Evolutionary conservation across 2,329 filamentous ascomycete species (phyloP).

Genomic region (Pseudodiploospora longispora): DNA sequence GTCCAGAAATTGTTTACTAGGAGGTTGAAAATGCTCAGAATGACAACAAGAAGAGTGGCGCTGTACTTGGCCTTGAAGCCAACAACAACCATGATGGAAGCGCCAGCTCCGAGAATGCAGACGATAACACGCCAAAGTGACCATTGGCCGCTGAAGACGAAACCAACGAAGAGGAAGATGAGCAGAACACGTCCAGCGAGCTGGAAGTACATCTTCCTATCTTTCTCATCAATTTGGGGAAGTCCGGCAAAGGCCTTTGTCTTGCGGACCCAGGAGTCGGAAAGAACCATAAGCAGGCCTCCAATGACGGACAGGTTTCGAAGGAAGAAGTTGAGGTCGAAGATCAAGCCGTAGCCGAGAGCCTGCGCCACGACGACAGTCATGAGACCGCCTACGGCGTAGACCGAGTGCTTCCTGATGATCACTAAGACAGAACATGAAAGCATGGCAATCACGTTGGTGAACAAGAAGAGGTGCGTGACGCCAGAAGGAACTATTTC

Average conservation of each 20-base stretch:
- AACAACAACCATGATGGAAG: conserved; percentile 97
- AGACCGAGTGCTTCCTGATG: conserved; percentile 83
- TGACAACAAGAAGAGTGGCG: conserved; percentile 87
- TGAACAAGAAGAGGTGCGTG: conserved; percentile 85
- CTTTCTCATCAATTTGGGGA: conserved; percentile 93
- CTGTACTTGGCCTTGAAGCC: conserved; percentile 99
- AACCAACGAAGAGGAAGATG: conserved; percentile 96
- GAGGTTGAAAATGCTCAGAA: conserved; percentile 93
- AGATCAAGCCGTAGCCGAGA: conserved; percentile 93
- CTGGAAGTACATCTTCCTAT: conserved; percentile 99
- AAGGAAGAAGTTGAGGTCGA: conserved; percentile 99
- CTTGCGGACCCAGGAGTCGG: conserved; percentile 97
- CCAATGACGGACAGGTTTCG: conserved; percentile 97
- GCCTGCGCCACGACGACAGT: conserved; percentile 88
- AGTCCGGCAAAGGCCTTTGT: conserved; percentile 92
- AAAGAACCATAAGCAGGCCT: conserved; percentile 94
- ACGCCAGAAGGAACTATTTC: conserved; percentile 71
- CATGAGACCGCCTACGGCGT: conserved; percentile 84
- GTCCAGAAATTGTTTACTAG: conserved; percentile 99
- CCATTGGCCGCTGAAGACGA: conserved; percentile 94
- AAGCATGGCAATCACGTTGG: conserved; percentile 85
- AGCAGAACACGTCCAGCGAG: conserved; percentile 89
- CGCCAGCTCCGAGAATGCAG: conserved; percentile 75
- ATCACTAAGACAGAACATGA: conserved; percentile 81
- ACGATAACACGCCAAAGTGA: conserved; percentile 80